Conservation (phyloP, 1,284 basidiomycete species). For the Leccinum subrobustum region DNA sequence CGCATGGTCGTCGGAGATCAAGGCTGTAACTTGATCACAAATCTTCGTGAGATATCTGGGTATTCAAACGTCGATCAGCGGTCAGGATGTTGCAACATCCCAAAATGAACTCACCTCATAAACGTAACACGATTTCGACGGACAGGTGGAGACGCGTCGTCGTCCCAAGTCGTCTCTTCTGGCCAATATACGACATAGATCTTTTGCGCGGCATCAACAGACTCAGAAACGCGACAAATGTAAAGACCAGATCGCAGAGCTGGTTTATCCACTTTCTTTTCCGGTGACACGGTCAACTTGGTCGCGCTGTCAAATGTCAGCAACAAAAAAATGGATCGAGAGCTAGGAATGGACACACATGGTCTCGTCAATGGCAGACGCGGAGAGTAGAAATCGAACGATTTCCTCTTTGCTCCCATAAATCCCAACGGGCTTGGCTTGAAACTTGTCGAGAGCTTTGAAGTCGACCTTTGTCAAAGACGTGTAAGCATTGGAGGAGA, state of each 20-base stretch:
- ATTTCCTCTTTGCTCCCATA: conserved; percentile 55
- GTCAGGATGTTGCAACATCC: background rate
- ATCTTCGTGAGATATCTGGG: conserved; percentile 55
- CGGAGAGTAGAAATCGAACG: conserved; percentile 40
- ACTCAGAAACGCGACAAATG: conserved; percentile 26
- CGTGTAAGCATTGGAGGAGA: conserved; percentile 46
- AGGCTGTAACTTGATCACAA: conserved; percentile 48
- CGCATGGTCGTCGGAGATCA: conserved; percentile 48
- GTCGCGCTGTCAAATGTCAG: conserved; percentile 12
- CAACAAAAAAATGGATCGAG: background rate
- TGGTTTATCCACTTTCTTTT: conserved; percentile 21
- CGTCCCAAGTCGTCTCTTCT: conserved; percentile 58
- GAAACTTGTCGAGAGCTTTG: conserved; percentile 42
- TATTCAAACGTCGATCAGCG: background rate
- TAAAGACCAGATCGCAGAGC: conserved; percentile 53
- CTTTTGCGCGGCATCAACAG: conserved; percentile 16
- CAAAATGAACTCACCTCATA: conserved; percentile 44
- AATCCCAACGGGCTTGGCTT: conserved; percentile 49
- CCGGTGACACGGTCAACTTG: conserved; percentile 14
- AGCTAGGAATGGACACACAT: conserved; percentile 32
- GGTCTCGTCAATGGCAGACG: conserved; percentile 36
- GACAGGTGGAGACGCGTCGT: conserved; percentile 46
- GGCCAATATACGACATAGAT: conserved; percentile 61
- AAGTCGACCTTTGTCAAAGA: conserved; percentile 57
- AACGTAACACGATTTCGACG: conserved; percentile 56